phyloP scores from a whole-genome alignment of 257 asterid genomes.

The Ilex aquifolium region DNA sequence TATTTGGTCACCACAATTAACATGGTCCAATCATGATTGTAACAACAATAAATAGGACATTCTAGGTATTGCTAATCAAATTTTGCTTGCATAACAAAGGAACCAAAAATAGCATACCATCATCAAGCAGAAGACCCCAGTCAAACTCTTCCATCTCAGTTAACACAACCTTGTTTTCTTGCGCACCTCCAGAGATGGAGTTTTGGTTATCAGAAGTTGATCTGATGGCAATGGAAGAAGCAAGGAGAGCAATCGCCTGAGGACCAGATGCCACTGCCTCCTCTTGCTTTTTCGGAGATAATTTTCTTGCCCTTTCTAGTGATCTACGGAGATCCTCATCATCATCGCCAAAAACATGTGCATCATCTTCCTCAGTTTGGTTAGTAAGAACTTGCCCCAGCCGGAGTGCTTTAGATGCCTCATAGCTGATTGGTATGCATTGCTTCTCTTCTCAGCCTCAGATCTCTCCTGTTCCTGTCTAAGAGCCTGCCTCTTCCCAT shows the following conservation, averaged over 20 bases:
- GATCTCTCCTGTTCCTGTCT: constrained; percentile 70
- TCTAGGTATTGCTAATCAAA: too few species aligned
- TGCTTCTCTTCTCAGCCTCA: constrained; percentile 74
- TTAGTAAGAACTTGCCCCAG: constrained; percentile 26
- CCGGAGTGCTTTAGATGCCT: constrained; percentile 90
- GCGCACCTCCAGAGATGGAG: constrained; percentile 45
- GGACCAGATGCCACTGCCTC: constrained; percentile 44
- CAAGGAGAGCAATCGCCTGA: constrained; percentile 41
- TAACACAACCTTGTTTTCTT: constrained; percentile 77
- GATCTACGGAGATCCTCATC: constrained; percentile 89
- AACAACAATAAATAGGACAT: too few species aligned
- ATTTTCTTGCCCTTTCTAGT: constrained; percentile 79
- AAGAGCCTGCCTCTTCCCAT: constrained; percentile 58
- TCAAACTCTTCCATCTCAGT: constrained; percentile 99
- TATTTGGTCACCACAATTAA: too few species aligned
- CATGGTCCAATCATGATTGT: too few species aligned
- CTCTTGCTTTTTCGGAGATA: constrained; percentile 64
- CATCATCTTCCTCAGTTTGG: constrained; percentile 56
- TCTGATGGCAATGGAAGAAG: constrained; percentile 39
- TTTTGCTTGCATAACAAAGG: background rate
- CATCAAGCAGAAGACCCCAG: constrained; percentile 92
- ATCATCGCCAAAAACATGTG: constrained; percentile 70
- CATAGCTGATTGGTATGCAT: constrained; percentile 78
- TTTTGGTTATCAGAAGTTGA: constrained; percentile 33
- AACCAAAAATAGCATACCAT: constrained; percentile 39